Percentiles rank a stretch among this genome's conserved stretches.
Evolutionary conservation across 1,139 yeast species (phyloP).

Genomic region (Arxiozyma telluris): DNA sequence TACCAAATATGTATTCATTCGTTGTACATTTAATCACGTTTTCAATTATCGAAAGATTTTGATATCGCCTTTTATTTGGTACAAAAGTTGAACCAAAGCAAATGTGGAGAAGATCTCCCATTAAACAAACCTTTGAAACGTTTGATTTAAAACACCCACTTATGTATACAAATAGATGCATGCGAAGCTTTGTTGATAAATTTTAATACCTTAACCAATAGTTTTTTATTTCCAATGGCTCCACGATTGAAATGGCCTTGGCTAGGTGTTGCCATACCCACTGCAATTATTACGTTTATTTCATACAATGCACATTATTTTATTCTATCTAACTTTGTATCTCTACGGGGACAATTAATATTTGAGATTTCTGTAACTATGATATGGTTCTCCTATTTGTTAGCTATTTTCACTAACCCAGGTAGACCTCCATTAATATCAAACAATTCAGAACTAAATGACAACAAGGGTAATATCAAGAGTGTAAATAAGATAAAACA

Average conservation of each 20-base stretch:
- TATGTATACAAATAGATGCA: no score
- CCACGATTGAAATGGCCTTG: conserved; percentile 48
- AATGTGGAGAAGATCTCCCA: no score
- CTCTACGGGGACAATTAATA: conserved; percentile 36
- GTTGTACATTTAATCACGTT: neutral
- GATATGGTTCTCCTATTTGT: conserved; percentile 63
- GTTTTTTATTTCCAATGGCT: conserved; percentile 16
- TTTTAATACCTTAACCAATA: neutral
- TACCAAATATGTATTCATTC: neutral
- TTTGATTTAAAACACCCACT: no score
- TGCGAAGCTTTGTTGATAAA: neutral
- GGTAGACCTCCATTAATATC: conserved; percentile 46
- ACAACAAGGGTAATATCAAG: conserved; percentile 24
- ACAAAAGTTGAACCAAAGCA: no score
- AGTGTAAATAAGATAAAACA: conserved; percentile 27
- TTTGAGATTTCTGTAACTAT: conserved; percentile 44
- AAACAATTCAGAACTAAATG: conserved; percentile 13
- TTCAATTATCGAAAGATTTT: neutral
- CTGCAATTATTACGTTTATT: conserved; percentile 45
- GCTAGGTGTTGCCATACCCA: conserved; percentile 61
- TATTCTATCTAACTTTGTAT: conserved; percentile 41
- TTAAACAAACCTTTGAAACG: no score
- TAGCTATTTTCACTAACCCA: conserved; percentile 51
- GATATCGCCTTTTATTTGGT: neutral
- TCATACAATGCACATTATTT: conserved; percentile 61